A percentile compares a stretch with the other conserved stretches of the same genome.
phyloP scores from a whole-genome alignment of 2,329 filamentous ascomycete species.

The Alternaria sp. region DNA sequence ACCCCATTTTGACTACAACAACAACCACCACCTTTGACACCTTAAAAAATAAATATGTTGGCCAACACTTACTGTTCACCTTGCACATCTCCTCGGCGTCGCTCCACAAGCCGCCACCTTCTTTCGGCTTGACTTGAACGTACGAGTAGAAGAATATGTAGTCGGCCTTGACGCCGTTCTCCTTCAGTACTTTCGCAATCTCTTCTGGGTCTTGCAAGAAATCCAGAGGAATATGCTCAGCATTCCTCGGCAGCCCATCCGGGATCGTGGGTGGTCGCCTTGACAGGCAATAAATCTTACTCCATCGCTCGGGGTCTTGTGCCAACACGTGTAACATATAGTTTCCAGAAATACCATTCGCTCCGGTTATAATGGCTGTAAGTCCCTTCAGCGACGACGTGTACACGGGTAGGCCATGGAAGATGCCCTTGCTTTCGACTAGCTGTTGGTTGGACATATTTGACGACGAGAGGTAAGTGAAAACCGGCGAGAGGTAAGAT shows the following conservation, averaged over 20 bases:
- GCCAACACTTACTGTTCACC: constrained; percentile 52
- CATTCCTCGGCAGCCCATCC: constrained; percentile 47
- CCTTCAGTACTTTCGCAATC: constrained; percentile 49
- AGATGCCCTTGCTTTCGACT: constrained; percentile 55
- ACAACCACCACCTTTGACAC: too few relatives aligned
- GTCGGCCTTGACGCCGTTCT: constrained; percentile 50
- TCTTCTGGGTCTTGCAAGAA: constrained; percentile 51
- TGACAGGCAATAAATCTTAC: constrained; percentile 61
- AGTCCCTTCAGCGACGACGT: constrained; percentile 54
- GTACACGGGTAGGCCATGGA: constrained; percentile 60
- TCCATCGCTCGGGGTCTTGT: constrained; percentile 60
- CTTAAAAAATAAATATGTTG: too few relatives aligned
- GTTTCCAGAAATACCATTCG: constrained; percentile 64
- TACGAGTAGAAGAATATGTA: constrained; percentile 66
- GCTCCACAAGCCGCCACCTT: constrained; percentile 58
- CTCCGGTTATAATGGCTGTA: constrained; percentile 63
- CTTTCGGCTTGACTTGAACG: constrained; percentile 60
- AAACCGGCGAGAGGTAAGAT: too few relatives aligned
- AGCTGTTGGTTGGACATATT: constrained; percentile 36
- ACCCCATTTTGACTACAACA: too few relatives aligned
- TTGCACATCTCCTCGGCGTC: constrained; percentile 61
- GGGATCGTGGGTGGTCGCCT: constrained; percentile 57
- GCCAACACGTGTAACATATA: constrained; percentile 61
- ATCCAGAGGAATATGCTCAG: constrained; percentile 56
- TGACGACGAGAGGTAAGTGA: not conserved